Base-by-base conservation (phyloP, 495 filamentous ascomycete genomes). In the Tuber calosporum region DNA sequence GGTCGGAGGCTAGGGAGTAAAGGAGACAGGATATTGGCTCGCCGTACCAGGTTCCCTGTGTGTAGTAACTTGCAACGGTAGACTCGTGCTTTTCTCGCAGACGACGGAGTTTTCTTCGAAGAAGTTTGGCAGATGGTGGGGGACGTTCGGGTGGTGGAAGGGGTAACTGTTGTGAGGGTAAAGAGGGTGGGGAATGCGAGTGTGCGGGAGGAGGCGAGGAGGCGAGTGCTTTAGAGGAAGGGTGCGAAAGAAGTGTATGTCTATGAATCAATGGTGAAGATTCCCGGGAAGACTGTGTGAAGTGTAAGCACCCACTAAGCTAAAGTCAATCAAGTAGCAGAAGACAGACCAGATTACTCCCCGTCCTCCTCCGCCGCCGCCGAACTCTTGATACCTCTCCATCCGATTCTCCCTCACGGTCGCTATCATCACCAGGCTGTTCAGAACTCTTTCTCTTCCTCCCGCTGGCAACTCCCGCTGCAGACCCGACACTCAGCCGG, bases 1-100 rank as follows among this genome's bases (percentile, higher is more conserved):
- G 88, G 77, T 97, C 95, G 2, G 93, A 97, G 26, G 94, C 95
- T 7, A 99, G 86, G 3, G 93, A 96, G 83, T 98, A 99, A 74
- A 99, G 84, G 80, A 99, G 88, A 1, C 92, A 93, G 0, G 93
- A 96, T 73, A 98, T 92, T 38, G 95, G 95, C 80, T 98, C 96
- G 3, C 93, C 93, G 81, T 96, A 97, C 34, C 93, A 94, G 19
- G 92, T 89, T 66, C 95, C 95, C 19, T 92, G 85, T 8, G 88
- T 85, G 82, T 97, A 97, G 83, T 99, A 99, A 67, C 85, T 85
- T 22, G 89, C 86, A 48, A 98, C 83, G 13, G 91, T 86, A 6
- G 81, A 81, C 77, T 94, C 90, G 77, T 97, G 88, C 81, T 94
- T 92, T 69, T 87, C 85, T 66, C 92, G 90, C 73, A 97, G 84